phyloP scores from a whole-genome alignment of 139 green algal species.

The Coccomyxa sp. region DNA sequence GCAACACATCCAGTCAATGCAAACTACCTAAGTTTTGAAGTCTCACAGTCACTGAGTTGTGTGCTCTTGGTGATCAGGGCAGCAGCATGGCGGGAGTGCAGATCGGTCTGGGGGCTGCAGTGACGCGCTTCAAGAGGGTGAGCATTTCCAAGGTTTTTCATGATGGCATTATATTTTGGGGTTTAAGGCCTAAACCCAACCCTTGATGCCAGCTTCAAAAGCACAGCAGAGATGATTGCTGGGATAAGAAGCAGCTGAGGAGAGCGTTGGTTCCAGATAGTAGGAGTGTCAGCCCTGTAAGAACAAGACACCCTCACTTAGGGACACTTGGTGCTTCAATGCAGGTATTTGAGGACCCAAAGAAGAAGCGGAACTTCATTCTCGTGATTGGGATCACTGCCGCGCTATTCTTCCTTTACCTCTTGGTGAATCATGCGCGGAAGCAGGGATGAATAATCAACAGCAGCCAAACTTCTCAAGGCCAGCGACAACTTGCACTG shows the following conservation, averaged over 20 bases:
- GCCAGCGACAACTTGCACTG: too few relatives aligned
- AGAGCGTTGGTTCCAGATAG: background rate
- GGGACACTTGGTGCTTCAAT: background rate
- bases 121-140: constrained; percentile 1
- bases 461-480: too few relatives aligned
- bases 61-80: background rate
- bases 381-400: background rate
- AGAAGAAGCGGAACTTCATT: background rate
- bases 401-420: background rate
- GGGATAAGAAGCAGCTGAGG: background rate
- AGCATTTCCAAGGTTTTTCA: too few relatives aligned
- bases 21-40: too few relatives aligned
- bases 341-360: constrained; percentile 6
- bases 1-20: background rate
- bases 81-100: background rate
- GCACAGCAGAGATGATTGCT: background rate
- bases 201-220: background rate
- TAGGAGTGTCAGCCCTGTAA: background rate
- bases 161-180: too few relatives aligned
- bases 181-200: background rate
- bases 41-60: background rate
- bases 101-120: background rate
- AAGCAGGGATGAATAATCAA: background rate
- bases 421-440: background rate
- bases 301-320: background rate